Conservation (phyloP, 495 filamentous ascomycete species). For the Xylaria bambusicola region DNA sequence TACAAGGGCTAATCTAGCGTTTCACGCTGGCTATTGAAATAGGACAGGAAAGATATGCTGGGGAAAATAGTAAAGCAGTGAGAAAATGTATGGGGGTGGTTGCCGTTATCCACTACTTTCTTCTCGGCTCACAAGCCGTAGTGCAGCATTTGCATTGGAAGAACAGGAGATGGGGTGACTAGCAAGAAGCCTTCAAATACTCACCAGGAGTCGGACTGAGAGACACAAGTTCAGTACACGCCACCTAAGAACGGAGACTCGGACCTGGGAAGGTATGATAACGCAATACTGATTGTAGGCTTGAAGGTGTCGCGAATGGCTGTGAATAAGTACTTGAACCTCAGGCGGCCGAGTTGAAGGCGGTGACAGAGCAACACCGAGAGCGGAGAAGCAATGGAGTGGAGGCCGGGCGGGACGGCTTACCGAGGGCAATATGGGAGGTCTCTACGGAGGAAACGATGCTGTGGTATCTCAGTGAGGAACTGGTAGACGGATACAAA, state of each 20-base stretch:
- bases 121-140: no score
- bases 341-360: neutral
- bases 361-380: conserved; percentile 2
- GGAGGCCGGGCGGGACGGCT: neutral
- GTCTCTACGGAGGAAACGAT: neutral
- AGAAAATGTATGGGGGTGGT: no score
- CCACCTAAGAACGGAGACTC: neutral
- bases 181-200: neutral
- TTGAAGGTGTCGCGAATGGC: neutral
- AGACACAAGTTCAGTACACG: no score
- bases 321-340: conserved; percentile 5
- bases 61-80: no score
- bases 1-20: no score
- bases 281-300: neutral
- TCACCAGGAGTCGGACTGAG: neutral
- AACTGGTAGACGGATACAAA: neutral
- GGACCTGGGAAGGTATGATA: neutral
- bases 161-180: conserved; percentile 5
- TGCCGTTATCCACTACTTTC: no score
- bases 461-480: neutral
- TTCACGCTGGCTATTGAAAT: no score
- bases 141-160: no score
- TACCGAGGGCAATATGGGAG: neutral
- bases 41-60: no score
- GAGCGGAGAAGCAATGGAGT: conserved; percentile 12